These are phyloP conservation scores for Clitoria ternatea DNA, from an alignment of 306 rosid species.

Conservation along the genomic window DNA sequence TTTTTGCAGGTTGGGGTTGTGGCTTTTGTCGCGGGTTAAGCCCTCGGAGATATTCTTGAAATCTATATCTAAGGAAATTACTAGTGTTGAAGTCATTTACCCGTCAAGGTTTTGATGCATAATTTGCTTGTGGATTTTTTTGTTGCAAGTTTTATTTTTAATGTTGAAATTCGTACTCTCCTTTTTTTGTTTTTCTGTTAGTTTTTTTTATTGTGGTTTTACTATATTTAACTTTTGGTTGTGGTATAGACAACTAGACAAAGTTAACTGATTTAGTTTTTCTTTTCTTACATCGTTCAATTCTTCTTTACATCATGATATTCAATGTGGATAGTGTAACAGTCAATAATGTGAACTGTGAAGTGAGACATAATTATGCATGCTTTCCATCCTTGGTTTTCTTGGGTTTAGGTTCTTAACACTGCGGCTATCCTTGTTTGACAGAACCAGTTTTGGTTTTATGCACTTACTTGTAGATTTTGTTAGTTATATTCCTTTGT, in stretches of 20 bases:
- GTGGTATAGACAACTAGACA: background rate
- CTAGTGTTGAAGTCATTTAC: slow-evolving; percentile 71
- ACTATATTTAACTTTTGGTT: background rate
- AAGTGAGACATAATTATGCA: background rate
- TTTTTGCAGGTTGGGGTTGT: slow-evolving; percentile 63
- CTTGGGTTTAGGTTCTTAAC: background rate
- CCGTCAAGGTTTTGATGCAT: slow-evolving; percentile 62
- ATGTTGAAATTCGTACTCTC: background rate
- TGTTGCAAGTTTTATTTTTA: background rate
- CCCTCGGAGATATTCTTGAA: slow-evolving; percentile 89
- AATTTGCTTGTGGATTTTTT: background rate
- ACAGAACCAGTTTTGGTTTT: background rate
- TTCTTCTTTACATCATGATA: slow-evolving; percentile 16
- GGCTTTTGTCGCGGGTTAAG: slow-evolving; percentile 76
- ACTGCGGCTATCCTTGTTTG: background rate
- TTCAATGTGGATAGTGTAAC: background rate
- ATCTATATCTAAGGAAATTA: slow-evolving; percentile 71
- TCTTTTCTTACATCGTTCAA: background rate
- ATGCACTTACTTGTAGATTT: background rate
- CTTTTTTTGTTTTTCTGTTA: background rate
- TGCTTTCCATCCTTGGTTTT: background rate
- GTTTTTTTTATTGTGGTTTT: background rate
- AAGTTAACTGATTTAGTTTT: background rate
- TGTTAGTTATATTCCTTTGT: background rate
- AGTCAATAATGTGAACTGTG: background rate